Percentiles rank a stretch among this genome's conserved stretches.
Evolutionary conservation across 2,329 filamentous ascomycete species (phyloP).

Genomic region (Aureobasidium sp.): DNA sequence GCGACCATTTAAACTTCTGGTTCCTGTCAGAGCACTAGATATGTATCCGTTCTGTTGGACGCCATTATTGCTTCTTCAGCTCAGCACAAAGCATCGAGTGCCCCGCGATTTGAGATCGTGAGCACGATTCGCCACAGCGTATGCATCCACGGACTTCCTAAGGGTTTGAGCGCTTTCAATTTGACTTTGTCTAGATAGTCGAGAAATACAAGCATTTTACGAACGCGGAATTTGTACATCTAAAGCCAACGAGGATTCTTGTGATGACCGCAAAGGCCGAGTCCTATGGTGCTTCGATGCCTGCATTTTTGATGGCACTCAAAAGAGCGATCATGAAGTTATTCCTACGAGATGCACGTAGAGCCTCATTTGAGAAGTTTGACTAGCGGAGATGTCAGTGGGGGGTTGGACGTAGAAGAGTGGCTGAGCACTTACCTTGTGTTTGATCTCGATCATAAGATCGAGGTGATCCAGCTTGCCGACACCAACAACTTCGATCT

Average conservation of each 20-base stretch:
- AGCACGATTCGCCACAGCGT: background rate
- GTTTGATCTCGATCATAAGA: conserved; percentile 28
- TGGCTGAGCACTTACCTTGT: conserved; percentile 23
- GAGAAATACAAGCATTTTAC: background rate
- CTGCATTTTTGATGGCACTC: conserved; percentile 49
- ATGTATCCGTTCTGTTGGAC: background rate
- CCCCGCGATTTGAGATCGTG: conserved; percentile 26
- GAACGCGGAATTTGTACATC: background rate
- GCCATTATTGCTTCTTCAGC: conserved; percentile 30
- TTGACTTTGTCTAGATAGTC: conserved; percentile 23
- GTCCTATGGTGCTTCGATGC: background rate
- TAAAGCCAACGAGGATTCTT: background rate
- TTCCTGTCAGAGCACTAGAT: background rate
- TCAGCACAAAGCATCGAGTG: conserved; percentile 31
- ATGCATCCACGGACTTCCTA: conserved; percentile 28
- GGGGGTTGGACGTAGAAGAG: background rate
- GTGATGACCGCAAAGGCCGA: no score
- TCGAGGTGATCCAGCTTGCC: conserved; percentile 28
- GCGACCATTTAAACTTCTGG: background rate
- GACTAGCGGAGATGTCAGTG: conserved; percentile 20
- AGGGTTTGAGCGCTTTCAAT: conserved; percentile 28
- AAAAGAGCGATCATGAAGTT: conserved; percentile 94
- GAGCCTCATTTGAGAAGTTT: conserved; percentile 57
- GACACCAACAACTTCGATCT: conserved; percentile 28
- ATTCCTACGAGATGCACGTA: conserved; percentile 71